Base-by-base conservation (phyloP, 2,329 filamentous ascomycete genomes). In the Aspergillus neoniger region DNA sequence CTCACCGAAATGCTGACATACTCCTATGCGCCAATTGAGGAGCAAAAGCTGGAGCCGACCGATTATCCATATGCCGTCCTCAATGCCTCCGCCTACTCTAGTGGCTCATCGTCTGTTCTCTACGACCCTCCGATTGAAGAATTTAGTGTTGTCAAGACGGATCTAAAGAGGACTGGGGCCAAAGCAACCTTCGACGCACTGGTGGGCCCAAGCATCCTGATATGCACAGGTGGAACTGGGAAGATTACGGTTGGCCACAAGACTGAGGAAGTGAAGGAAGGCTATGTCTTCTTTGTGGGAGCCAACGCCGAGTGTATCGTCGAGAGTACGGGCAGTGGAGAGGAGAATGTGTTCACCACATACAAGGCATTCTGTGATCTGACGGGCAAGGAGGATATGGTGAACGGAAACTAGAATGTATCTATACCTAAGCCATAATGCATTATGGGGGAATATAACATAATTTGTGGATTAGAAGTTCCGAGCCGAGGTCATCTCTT, bases 81-180 rank as follows among this genome's bases (percentile, higher is more conserved):
- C 57, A 96, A 96, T 76, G 85, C 87, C n/a, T 78, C 83, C 0
- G 92, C 89, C 6, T 97, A 96, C 79, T 90, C 86, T 63, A 92
- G 90, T 5, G 86, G 83, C 53, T 94, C 91, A 2, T 82, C 86
- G 6, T 85, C 87, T 3, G 80, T 85, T 9, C 85, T 98, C 15
- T 99, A 99, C 76, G 91, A 99, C 72, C 95, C 95, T 0, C 95
- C 95, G 0, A 99, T 99, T 65, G 91, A 96, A 55, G 95, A 99
- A 74, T 99, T 99, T 76, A 90, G 88, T 66, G 94, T 99, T 15
- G 86, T 97, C 50, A 88, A 91, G 70, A 90, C 91, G 0, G 85
- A 90, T 10, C 81, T 99, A 38, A 89, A 88, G 66, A 81, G 79
- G 47, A 76, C 82, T 0, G 90, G 88, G 2, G 86, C 91, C 30